These are phyloP conservation scores for Leccinum boreale DNA, from an alignment of 768 basidiomycete genomes.

Conservation along the genomic window DNA sequence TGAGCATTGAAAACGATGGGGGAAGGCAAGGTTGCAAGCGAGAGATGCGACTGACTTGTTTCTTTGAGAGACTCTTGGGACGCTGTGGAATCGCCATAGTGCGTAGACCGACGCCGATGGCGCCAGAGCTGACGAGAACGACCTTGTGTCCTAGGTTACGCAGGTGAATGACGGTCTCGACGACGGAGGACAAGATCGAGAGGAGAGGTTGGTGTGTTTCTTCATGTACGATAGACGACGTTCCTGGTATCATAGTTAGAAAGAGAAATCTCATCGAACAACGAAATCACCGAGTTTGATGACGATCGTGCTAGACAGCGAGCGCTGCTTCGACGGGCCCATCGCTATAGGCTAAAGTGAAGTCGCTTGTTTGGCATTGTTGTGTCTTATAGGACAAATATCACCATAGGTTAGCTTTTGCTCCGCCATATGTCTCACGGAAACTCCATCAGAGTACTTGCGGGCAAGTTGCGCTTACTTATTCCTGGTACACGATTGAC, in stretches of 20 bases:
- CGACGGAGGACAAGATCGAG: constrained; percentile 86
- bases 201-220: constrained; percentile 89
- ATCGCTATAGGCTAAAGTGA: background rate
- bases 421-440: constrained; percentile 62
- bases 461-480: constrained; percentile 46
- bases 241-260: constrained; percentile 44
- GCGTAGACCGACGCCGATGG: constrained; percentile 94
- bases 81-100: constrained; percentile 80
- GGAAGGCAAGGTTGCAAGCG: background rate
- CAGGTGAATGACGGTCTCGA: constrained; percentile 84
- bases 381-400: constrained; percentile 10
- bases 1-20: constrained; percentile 9
- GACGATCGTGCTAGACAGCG: constrained; percentile 62
- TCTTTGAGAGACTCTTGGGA: constrained; percentile 84
- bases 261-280: background rate
- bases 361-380: constrained; percentile 14
- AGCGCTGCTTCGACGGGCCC: constrained; percentile 23
- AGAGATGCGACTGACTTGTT: constrained; percentile 63
- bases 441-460: constrained; percentile 73
- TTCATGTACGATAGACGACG: constrained; percentile 96
- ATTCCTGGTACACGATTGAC: constrained; percentile 9
- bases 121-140: constrained; percentile 93
- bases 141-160: constrained; percentile 85
- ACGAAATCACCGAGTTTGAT: constrained; percentile 73
- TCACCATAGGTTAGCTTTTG: constrained; percentile 2